These are phyloP conservation scores for Scytalidium lignicola DNA, from an alignment of 2,329 filamentous ascomycete species.

Conservation along the genomic window DNA sequence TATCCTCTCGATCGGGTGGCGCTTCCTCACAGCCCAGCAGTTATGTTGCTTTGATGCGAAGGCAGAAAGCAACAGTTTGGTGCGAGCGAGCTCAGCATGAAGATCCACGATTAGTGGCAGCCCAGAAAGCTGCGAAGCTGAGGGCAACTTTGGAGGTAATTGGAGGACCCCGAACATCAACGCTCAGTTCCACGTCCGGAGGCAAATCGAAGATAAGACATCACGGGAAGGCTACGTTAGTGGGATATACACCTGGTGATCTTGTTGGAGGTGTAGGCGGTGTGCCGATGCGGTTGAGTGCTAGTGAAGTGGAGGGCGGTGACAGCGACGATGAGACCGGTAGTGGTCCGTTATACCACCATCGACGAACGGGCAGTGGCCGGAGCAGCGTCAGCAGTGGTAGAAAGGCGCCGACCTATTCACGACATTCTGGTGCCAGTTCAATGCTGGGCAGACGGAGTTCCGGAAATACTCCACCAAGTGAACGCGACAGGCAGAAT, in stretches of 20 bases:
- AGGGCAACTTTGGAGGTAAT: conserved; percentile 80
- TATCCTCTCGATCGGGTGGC: conserved; percentile 69
- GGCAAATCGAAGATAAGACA: conserved; percentile 74
- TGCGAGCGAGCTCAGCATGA: conserved; percentile 91
- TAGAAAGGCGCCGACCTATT: conserved; percentile 33
- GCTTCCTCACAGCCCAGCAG: conserved; percentile 47
- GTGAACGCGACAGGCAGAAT: conserved; percentile 22
- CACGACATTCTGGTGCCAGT: conserved; percentile 31
- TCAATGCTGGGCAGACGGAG: conserved; percentile 34
- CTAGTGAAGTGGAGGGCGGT: conserved; percentile 89
- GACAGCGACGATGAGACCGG: conserved; percentile 72
- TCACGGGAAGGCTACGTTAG: conserved; percentile 72
- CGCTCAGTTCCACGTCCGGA: conserved; percentile 28
- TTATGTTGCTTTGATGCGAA: conserved; percentile 92
- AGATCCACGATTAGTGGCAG: conserved; percentile 76
- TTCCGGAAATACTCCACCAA: conserved; percentile 38
- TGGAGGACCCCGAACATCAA: conserved; percentile 45
- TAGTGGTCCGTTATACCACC: conserved; percentile 44
- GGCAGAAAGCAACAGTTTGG: conserved; percentile 98
- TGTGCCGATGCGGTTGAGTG: conserved; percentile 85
- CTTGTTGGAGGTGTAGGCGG: conserved; percentile 63
- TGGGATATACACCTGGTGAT: conserved; percentile 73
- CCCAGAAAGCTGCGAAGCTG: conserved; percentile 82
- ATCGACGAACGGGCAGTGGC: conserved; percentile 69
- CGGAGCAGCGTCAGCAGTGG: conserved; percentile 51